phyloP scores from a whole-genome alignment of 441 rosid species.

The Macaranga tanarius region DNA sequence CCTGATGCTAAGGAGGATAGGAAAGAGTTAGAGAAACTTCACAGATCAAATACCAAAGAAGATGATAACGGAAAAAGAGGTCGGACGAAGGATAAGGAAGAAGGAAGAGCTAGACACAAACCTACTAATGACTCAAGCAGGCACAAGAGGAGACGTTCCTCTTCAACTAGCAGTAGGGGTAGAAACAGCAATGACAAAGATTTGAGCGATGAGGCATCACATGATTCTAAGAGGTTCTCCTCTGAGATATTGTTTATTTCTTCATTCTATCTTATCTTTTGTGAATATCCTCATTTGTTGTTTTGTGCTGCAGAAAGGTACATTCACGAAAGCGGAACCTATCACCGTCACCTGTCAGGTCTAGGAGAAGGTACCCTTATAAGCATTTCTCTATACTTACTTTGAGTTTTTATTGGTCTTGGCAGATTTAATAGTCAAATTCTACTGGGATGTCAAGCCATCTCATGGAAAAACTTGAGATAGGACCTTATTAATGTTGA shows the following conservation, averaged over 20 bases:
- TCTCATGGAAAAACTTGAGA: neutral
- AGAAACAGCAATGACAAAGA: slow-evolving; percentile 52
- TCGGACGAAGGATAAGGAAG: slow-evolving; percentile 53
- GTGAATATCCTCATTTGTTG: slow-evolving; percentile 25
- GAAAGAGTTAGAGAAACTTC: slow-evolving; percentile 50
- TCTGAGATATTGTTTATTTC: slow-evolving; percentile 19
- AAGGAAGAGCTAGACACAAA: slow-evolving; percentile 53
- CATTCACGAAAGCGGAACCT: slow-evolving; percentile 49
- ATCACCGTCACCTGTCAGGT: slow-evolving; percentile 81
- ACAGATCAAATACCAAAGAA: slow-evolving; percentile 52
- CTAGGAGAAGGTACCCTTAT: slow-evolving; percentile 61
- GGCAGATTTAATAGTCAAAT: slow-evolving; percentile 14
- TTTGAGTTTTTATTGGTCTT: neutral
- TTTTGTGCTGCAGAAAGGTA: slow-evolving; percentile 46
- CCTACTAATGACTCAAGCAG: slow-evolving; percentile 52
- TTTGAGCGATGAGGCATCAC: slow-evolving; percentile 67
- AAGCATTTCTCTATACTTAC: slow-evolving; percentile 9
- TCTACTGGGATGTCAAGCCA: neutral
- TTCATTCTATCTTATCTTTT: slow-evolving; percentile 21
- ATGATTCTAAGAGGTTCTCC: slow-evolving; percentile 72
- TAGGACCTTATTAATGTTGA: neutral
- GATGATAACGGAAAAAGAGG: slow-evolving; percentile 56
- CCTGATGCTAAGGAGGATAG: slow-evolving; percentile 50
- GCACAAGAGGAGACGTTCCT: slow-evolving; percentile 66
- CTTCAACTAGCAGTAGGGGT: slow-evolving; percentile 56